phyloP scores from a whole-genome alignment of 177 flowering plant genomes.

The Vitis hybrid region DNA sequence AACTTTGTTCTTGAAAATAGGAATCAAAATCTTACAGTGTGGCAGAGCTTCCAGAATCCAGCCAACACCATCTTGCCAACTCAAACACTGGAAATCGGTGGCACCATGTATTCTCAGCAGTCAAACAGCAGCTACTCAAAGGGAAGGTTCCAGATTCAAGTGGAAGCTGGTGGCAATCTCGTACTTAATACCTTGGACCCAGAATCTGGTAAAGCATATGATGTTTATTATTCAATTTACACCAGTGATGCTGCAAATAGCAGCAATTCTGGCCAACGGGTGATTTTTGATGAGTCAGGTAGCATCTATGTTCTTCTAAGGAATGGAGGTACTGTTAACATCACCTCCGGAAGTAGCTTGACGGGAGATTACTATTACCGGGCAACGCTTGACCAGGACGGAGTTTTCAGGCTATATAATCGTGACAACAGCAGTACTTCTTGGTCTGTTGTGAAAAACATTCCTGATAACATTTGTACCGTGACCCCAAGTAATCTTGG shows the following conservation, averaged over 20 bases:
- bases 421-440: background rate
- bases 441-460: background rate
- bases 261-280: too few relatives aligned
- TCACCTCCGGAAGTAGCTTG: background rate
- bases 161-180: too few relatives aligned
- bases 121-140: background rate
- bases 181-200: too few relatives aligned
- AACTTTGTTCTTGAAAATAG: slow-evolving; percentile 6
- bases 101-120: background rate
- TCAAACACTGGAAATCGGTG: slow-evolving; percentile 7
- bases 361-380: background rate
- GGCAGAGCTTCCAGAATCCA: slow-evolving; percentile 26
- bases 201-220: too few relatives aligned
- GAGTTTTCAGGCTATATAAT: slow-evolving; percentile 5
- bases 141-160: too few relatives aligned
- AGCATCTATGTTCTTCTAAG: background rate
- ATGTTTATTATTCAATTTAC: too few relatives aligned
- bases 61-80: slow-evolving; percentile 27
- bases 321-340: background rate
- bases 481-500: background rate
- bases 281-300: background rate
- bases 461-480: background rate
- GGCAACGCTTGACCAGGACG: slow-evolving; percentile 3
- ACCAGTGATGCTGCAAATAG: too few relatives aligned
- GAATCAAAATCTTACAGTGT: background rate